These are phyloP conservation scores for Imleria badia DNA, from an alignment of 768 basidiomycete species.

Conservation along the genomic window DNA sequence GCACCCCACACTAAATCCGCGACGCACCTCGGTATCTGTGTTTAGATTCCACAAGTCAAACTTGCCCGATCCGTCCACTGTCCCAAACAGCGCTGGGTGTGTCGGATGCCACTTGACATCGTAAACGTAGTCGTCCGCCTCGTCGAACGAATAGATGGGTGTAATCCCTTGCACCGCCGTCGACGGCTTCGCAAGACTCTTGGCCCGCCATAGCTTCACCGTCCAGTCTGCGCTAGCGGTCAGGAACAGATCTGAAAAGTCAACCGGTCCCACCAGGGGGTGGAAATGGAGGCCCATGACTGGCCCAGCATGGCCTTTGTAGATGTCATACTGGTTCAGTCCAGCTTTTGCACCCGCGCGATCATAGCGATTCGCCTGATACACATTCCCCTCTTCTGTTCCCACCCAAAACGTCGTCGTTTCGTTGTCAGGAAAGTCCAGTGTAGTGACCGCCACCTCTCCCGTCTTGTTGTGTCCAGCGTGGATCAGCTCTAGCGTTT, in stretches of 20 bases:
- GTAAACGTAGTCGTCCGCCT: constrained; percentile 98
- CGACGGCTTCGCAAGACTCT: constrained; percentile 71
- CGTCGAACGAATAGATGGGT: constrained; percentile 92
- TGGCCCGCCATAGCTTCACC: constrained; percentile 93
- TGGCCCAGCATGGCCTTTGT: constrained; percentile 90
- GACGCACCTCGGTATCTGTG: constrained; percentile 87
- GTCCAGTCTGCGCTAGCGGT: constrained; percentile 97
- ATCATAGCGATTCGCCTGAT: constrained; percentile 96
- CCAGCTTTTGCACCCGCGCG: constrained; percentile 97
- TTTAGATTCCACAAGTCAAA: constrained; percentile 99
- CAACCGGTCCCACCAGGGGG: constrained; percentile 85
- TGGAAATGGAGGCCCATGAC: constrained; percentile 96
- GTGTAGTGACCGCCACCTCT: constrained; percentile 90
- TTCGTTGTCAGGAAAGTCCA: constrained; percentile 96
- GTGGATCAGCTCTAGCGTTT: constrained; percentile 89
- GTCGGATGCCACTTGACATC: constrained; percentile 98
- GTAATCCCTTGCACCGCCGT: constrained; percentile 52
- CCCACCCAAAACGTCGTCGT: constrained; percentile 97
- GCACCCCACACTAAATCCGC: background rate
- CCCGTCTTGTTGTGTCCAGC: constrained; percentile 94
- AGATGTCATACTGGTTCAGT: constrained; percentile 88
- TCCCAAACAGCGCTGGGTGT: constrained; percentile 92
- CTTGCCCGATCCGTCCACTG: constrained; percentile 91
- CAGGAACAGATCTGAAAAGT: constrained; percentile 94
- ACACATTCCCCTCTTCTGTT: constrained; percentile 96